Evolutionary conservation across 495 filamentous ascomycete species (phyloP).

Genomic region (Melanomma pulvis-pyrius): DNA sequence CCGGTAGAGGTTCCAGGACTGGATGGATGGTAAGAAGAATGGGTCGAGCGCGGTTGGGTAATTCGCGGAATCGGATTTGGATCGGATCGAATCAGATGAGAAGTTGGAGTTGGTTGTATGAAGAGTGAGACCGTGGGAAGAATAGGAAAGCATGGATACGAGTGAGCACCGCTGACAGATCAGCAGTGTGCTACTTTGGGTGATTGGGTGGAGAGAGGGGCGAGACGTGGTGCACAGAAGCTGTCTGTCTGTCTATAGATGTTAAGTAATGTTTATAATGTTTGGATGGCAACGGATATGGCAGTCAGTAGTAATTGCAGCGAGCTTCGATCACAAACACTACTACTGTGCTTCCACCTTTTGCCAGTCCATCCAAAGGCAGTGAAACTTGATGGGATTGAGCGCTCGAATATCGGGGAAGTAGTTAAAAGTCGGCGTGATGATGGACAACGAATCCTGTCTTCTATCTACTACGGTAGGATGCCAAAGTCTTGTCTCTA

Average conservation of each 20-base stretch:
- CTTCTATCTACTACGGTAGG: too few relatives aligned
- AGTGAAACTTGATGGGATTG: too few relatives aligned
- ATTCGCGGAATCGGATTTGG: neutral
- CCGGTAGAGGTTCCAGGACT: neutral
- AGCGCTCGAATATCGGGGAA: too few relatives aligned
- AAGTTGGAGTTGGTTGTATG: neutral
- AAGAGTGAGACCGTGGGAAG: neutral
- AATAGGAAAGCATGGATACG: too few relatives aligned
- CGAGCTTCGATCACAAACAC: neutral
- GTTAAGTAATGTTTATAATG: conserved; percentile 16
- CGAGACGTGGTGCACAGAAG: neutral
- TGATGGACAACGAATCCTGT: too few relatives aligned
- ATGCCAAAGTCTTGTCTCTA: too few relatives aligned
- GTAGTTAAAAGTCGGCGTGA: too few relatives aligned
- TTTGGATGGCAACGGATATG: neutral
- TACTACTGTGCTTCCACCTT: too few relatives aligned
- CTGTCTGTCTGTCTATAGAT: neutral
- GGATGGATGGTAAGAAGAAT: neutral
- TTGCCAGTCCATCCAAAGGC: too few relatives aligned
- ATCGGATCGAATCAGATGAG: too few relatives aligned
- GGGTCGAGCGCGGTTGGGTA: neutral
- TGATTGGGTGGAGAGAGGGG: neutral
- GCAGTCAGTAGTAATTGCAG: neutral
- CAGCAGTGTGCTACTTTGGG: too few relatives aligned
- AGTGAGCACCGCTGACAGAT: too few relatives aligned